Conservation (phyloP, 805 yeast species). For the Yarrowia deformans region DNA sequence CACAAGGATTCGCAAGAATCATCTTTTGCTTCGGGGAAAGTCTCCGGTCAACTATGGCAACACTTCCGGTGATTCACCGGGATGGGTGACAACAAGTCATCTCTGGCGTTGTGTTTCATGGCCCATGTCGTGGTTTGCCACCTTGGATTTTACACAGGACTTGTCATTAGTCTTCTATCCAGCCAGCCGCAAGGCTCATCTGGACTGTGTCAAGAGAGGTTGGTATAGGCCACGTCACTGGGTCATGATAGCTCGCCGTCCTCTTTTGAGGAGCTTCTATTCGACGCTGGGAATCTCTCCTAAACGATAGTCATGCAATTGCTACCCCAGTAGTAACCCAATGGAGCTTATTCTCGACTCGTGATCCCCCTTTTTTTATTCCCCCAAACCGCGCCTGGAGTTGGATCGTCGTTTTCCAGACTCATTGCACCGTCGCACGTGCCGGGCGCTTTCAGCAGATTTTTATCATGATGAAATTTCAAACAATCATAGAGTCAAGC, state of each 20-base stretch:
- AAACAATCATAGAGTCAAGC: conserved; percentile 51
- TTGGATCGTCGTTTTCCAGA: conserved; percentile 20
- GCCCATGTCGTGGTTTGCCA: conserved; percentile 40
- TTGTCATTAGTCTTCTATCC: conserved; percentile 18
- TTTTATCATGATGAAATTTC: conserved; percentile 46
- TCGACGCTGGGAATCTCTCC: conserved; percentile 42
- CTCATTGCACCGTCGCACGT: conserved; percentile 46
- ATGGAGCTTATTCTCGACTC: conserved; percentile 51
- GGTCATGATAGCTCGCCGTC: conserved; percentile 30
- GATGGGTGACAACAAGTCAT: conserved; percentile 26
- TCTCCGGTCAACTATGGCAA: conserved; percentile 51
- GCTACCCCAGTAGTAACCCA: conserved; percentile 47
- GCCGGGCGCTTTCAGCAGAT: conserved; percentile 42
- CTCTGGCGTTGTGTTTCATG: conserved; percentile 38
- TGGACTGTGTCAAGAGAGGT: conserved; percentile 37
- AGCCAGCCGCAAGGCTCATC: conserved; percentile 40
- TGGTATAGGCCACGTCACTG: conserved; percentile 22
- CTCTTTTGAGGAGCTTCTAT: conserved; percentile 26
- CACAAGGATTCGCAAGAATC: conserved; percentile 42
- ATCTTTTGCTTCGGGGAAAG: conserved; percentile 51
- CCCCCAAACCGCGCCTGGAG: conserved; percentile 40
- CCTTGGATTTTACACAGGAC: conserved; percentile 31
- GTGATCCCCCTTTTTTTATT: conserved; percentile 40
- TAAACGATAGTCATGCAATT: conserved; percentile 50
- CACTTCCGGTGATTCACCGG: conserved; percentile 43